phyloP scores from a whole-genome alignment of 2,329 filamentous ascomycete genomes.

The Ophiostoma sp. region DNA sequence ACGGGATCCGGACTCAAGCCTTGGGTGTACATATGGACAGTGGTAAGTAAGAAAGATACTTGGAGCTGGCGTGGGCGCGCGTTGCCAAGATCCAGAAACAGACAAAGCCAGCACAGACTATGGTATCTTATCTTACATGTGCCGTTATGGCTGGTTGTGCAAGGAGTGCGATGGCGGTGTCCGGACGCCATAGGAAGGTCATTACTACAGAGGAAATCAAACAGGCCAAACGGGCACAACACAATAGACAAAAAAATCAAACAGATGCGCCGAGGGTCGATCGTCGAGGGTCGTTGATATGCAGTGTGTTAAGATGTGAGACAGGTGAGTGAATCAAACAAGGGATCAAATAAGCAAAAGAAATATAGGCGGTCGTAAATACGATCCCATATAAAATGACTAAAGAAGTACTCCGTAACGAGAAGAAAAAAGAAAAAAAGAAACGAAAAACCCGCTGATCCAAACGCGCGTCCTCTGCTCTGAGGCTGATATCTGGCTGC shows the following conservation, averaged over 20 bases:
- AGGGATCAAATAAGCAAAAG: neutral
- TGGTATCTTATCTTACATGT: too few relatives aligned
- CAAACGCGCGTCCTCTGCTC: conserved; percentile 19
- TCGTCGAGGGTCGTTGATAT: neutral
- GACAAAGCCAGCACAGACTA: too few relatives aligned
- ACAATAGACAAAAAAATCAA: neutral
- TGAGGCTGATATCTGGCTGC: neutral
- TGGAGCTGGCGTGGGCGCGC: neutral
- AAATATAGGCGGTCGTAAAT: neutral
- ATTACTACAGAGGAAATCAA: neutral
- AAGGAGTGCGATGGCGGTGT: neutral
- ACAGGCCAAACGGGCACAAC: neutral
- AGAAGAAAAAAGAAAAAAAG: neutral
- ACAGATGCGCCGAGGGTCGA: neutral
- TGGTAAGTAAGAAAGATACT: neutral
- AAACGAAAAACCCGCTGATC: conserved; percentile 8
- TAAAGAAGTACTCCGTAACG: neutral
- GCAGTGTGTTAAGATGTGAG: neutral
- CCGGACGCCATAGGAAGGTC: neutral
- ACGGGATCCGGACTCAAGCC: too few relatives aligned
- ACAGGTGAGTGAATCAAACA: neutral
- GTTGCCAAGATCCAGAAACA: conserved; percentile 1
- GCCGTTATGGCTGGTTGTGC: too few relatives aligned
- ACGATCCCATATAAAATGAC: neutral
- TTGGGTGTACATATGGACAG: too few relatives aligned